A percentile compares a stretch with the other conserved stretches of the same genome.
Evolutionary conservation across 768 basidiomycete genomes (phyloP).

Genomic region (Leccinum subgranulosum): DNA sequence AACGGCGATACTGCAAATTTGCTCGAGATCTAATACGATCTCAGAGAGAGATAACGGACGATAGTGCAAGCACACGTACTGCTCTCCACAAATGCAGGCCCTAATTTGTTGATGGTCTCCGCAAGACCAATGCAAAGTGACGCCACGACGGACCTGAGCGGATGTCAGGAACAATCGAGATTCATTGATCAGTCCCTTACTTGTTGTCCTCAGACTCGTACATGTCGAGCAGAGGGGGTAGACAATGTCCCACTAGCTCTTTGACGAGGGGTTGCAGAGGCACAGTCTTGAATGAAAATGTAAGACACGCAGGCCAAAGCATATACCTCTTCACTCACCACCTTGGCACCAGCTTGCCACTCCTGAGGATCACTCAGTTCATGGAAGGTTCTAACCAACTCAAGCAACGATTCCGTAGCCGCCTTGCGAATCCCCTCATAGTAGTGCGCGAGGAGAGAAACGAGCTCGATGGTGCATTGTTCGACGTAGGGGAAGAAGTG

Average conservation of each 20-base stretch:
- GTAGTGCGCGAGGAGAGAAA: conserved; percentile 81
- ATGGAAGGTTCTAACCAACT: conserved; percentile 89
- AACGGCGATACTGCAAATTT: conserved; percentile 75
- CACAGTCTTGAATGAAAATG: conserved; percentile 30
- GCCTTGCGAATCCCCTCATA: conserved; percentile 98
- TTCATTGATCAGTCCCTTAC: conserved; percentile 49
- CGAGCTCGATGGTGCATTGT: conserved; percentile 71
- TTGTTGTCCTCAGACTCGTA: conserved; percentile 96
- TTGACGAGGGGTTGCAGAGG: conserved; percentile 68
- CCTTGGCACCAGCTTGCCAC: conserved; percentile 73
- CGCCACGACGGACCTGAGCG: conserved; percentile 76
- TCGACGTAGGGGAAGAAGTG: conserved; percentile 94
- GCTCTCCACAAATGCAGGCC: conserved; percentile 78
- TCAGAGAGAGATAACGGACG: not conserved
- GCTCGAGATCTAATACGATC: conserved; percentile 56
- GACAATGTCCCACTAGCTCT: conserved; percentile 71
- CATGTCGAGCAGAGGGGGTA: conserved; percentile 79
- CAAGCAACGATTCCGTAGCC: conserved; percentile 81
- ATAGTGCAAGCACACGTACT: conserved; percentile 45
- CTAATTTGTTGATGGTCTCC: conserved; percentile 89
- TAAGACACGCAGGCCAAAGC: conserved; percentile 3
- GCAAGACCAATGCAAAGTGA: conserved; percentile 84
- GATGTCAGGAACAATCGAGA: conserved; percentile 13
- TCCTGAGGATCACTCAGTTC: conserved; percentile 78
- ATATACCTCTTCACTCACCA: conserved; percentile 42